Base-by-base conservation (phyloP, 352 stramenopile genomes). In the Peronosclerospora sorghi region DNA sequence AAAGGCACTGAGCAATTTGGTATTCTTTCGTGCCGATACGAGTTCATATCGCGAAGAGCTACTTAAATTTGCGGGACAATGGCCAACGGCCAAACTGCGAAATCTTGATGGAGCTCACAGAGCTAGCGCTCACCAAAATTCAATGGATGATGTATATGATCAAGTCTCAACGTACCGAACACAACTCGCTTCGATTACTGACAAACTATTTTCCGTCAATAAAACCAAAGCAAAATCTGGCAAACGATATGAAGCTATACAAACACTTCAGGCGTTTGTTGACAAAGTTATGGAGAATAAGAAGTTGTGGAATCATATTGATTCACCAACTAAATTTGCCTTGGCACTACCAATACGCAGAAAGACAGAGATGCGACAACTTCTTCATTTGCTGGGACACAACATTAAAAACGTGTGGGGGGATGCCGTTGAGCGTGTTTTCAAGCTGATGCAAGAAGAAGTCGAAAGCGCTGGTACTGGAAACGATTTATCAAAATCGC, bases 291-390 rank as follows among this genome's bases (percentile, higher is more conserved):
- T 61, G 13, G 17, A 57, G 15, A 48, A 66, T 28, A 17, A 35
- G 20, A 27, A 51, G 7, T n/a, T 65, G 6, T 70, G 60, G 60
- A 20, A 2, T 5, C 30, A 39, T 28, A 44, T 70, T 8, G 60
- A 62, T 17, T 50, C 41, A 0, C 52, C 56, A 0, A 66, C 48
- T 0, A 56, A 49, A 23, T 66, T 69, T 19, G 42, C 46, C 0
- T 26, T 69, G 34, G 35, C 42, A n/a, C 46, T 69, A 17, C 59
- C 59, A 8, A 30, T 65, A 17, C 51, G 56, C 27, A 63, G 55
- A 5, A 69, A 69, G 42, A 35, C 26, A 8, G 51, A 69, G 32
- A 66, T 69, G 59, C 46, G 49, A 35, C 46, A 62, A 15, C 34
- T 69, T 34, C 26, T 66, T 13, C 38, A 54, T 13, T 10, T 65